Percentiles rank a stretch among this genome's conserved stretches.
Evolutionary conservation across 2,329 filamentous ascomycete species (phyloP).

Genomic region (Colletotrichum abscissum): DNA sequence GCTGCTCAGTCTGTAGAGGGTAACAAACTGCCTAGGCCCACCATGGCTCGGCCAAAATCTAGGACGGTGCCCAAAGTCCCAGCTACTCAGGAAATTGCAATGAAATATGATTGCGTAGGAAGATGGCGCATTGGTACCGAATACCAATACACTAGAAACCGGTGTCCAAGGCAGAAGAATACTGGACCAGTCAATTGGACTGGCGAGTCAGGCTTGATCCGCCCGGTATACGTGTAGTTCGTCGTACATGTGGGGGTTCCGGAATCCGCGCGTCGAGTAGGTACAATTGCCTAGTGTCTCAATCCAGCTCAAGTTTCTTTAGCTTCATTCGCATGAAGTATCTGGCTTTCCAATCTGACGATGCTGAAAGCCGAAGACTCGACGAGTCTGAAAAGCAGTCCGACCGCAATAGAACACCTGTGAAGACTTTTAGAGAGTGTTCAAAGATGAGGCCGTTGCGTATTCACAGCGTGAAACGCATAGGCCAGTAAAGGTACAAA

Average conservation of each 20-base stretch:
- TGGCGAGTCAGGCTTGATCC: slow-evolving; percentile 1
- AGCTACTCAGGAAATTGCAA: not conserved
- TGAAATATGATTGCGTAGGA: not conserved
- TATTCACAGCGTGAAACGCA: not conserved
- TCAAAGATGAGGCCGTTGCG: not conserved
- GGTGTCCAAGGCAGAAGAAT: slow-evolving; percentile 4
- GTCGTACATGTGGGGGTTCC: not conserved
- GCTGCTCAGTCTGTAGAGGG: slow-evolving; percentile 43
- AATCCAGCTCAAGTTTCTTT: not conserved
- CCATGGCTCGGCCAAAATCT: no score
- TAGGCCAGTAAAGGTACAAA: not conserved
- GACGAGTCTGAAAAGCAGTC: not conserved
- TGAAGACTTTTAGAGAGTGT: not conserved
- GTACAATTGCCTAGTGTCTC: not conserved
- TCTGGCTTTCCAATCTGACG: not conserved
- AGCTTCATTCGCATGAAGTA: not conserved
- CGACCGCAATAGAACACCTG: not conserved
- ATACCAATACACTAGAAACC: not conserved
- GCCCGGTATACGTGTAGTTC: not conserved
- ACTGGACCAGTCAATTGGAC: not conserved
- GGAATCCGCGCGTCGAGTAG: slow-evolving; percentile 14
- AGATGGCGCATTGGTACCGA: not conserved
- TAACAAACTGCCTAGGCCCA: not conserved
- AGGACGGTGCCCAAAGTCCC: not conserved
- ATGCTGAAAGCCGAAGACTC: not conserved